Percentiles rank a stretch among this genome's conserved stretches.
Evolutionary conservation across 495 filamentous ascomycete genomes (phyloP).

Genomic region (Glarea lozoyensis): DNA sequence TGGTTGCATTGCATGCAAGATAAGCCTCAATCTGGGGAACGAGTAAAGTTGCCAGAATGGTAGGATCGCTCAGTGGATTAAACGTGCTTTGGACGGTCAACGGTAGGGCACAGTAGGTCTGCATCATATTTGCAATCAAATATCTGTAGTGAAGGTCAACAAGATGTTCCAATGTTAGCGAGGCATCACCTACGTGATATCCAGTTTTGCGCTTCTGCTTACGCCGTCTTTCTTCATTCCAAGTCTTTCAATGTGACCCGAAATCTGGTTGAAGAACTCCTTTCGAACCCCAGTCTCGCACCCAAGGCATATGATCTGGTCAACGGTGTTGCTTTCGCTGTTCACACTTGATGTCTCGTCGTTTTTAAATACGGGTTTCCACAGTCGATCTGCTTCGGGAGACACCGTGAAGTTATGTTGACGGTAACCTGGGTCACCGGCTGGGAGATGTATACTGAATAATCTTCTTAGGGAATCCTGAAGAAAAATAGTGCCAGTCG

Average conservation of each 20-base stretch:
- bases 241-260: constrained; percentile 19
- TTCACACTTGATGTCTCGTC: constrained; percentile 13
- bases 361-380: constrained; percentile 21
- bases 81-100: background rate
- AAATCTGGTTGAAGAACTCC: constrained; percentile 18
- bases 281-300: constrained; percentile 21
- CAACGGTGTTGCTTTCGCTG: constrained; percentile 17
- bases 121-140: constrained; percentile 19
- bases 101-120: constrained; percentile 9
- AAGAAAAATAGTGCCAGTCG: constrained; percentile 8
- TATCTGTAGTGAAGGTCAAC: constrained; percentile 14
- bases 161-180: background rate
- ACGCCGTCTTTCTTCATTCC: constrained; percentile 19
- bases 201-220: constrained; percentile 19
- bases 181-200: constrained; percentile 14
- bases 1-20: constrained; percentile 15
- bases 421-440: constrained; percentile 8
- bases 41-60: constrained; percentile 18
- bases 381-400: constrained; percentile 15
- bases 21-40: constrained; percentile 23
- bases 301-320: constrained; percentile 23
- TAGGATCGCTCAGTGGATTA: constrained; percentile 17
- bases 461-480: constrained; percentile 16
- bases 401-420: constrained; percentile 13
- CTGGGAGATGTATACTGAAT: constrained; percentile 10